These are phyloP conservation scores for Phytophthora lateralis DNA, from an alignment of 352 stramenopile species.

Conservation along the genomic window DNA sequence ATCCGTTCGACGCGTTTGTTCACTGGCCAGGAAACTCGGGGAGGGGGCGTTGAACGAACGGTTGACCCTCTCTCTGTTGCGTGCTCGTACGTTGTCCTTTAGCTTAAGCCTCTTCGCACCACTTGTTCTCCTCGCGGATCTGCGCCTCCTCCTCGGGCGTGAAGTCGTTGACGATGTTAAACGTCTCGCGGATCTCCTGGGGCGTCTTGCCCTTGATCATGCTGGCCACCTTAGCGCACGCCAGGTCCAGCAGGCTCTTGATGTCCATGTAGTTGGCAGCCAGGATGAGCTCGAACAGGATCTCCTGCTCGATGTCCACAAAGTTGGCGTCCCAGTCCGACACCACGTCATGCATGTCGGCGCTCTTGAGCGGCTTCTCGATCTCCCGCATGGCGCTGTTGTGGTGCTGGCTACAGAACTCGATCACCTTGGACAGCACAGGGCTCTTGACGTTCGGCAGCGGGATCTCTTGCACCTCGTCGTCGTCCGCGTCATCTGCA, in stretches of 20 bases:
- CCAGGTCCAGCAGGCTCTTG: slow-evolving; percentile 94
- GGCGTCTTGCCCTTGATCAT: slow-evolving; percentile 98
- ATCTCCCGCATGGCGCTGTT: slow-evolving; percentile 99
- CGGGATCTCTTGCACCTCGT: slow-evolving; percentile 96
- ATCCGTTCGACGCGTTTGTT: slow-evolving; percentile 7
- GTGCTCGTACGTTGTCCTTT: slow-evolving; percentile 1
- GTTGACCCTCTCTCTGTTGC: slow-evolving; percentile 1
- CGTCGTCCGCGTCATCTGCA: slow-evolving; percentile 94
- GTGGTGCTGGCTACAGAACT: slow-evolving; percentile 96
- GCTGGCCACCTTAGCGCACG: slow-evolving; percentile 92
- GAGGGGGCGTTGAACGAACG: not conserved
- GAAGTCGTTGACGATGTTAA: slow-evolving; percentile 99
- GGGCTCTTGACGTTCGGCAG: slow-evolving; percentile 98
- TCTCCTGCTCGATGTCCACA: slow-evolving; percentile 98
- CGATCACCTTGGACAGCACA: slow-evolving; percentile 97
- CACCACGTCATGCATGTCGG: slow-evolving; percentile 99
- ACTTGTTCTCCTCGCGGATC: slow-evolving; percentile 99
- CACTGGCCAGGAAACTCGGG: not conserved
- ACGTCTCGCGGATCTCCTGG: slow-evolving; percentile 99
- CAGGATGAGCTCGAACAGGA: slow-evolving; percentile 99
- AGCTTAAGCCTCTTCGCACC: slow-evolving; percentile 97
- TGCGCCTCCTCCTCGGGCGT: slow-evolving; percentile 99
- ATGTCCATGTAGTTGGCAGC: slow-evolving; percentile 99
- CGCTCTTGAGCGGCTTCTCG: slow-evolving; percentile 98
- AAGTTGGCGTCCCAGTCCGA: slow-evolving; percentile 99